Percentiles rank a stretch among this genome's conserved stretches.
These are phyloP conservation scores for Solanum etuberosum DNA, from an alignment of 257 asterid genomes.

Conservation along the genomic window DNA sequence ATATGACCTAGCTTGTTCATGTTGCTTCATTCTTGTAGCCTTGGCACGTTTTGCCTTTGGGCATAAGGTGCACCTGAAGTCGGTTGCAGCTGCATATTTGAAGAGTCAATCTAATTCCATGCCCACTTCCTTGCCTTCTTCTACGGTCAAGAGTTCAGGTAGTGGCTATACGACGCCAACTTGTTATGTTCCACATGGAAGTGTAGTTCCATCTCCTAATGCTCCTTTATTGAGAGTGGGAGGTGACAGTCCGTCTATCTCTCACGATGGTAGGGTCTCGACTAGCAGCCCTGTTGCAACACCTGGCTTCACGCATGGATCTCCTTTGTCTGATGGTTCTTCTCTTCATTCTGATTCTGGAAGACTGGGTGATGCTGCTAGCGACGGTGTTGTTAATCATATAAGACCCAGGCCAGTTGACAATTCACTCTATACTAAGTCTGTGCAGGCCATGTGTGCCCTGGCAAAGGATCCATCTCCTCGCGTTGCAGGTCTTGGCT, in stretches of 20 bases:
- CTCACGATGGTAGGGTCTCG: constrained; percentile 71
- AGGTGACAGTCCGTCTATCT: constrained; percentile 39
- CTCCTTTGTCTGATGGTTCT: constrained; percentile 90
- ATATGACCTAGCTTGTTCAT: background rate
- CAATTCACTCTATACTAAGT: constrained; percentile 65
- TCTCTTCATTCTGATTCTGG: constrained; percentile 92
- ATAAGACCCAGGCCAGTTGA: constrained; percentile 46
- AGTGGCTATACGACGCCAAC: constrained; percentile 77
- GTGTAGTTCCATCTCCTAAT: constrained; percentile 46
- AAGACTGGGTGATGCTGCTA: constrained; percentile 36
- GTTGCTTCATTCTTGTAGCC: constrained; percentile 35
- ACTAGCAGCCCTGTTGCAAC: constrained; percentile 78
- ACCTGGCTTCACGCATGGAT: constrained; percentile 86
- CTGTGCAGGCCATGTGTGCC: constrained; percentile 76
- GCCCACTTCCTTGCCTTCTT: constrained; percentile 74
- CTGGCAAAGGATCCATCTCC: constrained; percentile 97
- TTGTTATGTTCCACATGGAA: constrained; percentile 58
- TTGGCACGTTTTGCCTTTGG: constrained; percentile 95
- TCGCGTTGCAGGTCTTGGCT: constrained; percentile 78
- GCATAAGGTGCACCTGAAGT: constrained; percentile 79
- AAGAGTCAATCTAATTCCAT: constrained; percentile 67
- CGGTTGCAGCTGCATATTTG: constrained; percentile 80
- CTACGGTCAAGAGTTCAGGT: constrained; percentile 48
- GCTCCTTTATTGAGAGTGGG: constrained; percentile 59
- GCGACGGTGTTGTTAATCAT: constrained; percentile 59